A percentile compares a stretch with the other conserved stretches of the same genome.
phyloP scores from a whole-genome alignment of 805 yeast species.

The Huiozyma naganishii region DNA sequence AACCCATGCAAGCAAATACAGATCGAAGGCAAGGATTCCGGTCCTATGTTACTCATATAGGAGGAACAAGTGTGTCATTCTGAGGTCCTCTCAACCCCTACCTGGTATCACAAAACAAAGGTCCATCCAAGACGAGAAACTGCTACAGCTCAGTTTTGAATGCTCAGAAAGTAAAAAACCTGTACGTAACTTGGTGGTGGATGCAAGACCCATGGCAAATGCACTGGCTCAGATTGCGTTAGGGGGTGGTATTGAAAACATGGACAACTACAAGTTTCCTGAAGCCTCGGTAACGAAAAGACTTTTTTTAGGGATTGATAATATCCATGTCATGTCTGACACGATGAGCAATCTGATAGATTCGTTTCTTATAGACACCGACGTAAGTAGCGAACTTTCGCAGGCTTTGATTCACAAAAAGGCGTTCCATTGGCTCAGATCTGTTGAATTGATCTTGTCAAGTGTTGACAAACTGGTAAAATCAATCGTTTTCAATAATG shows the following conservation, averaged over 20 bases:
- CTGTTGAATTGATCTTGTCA: constrained; percentile 54
- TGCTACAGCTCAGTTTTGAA: constrained; percentile 65
- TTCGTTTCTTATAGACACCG: constrained; percentile 52
- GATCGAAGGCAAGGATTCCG: constrained; percentile 82
- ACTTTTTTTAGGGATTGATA: constrained; percentile 82
- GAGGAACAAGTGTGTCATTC: constrained; percentile 62
- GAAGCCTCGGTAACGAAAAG: constrained; percentile 37
- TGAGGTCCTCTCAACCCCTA: constrained; percentile 86
- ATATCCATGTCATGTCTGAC: constrained; percentile 91
- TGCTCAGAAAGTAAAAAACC: constrained; percentile 32
- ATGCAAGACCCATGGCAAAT: constrained; percentile 85
- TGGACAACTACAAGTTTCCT: constrained; percentile 67
- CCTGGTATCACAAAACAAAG: constrained; percentile 83
- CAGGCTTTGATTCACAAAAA: constrained; percentile 1
- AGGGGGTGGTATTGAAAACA: constrained; percentile 96
- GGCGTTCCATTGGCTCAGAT: constrained; percentile 54
- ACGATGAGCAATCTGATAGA: constrained; percentile 54
- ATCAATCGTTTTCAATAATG: constrained; percentile 71
- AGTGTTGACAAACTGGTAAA: constrained; percentile 71
- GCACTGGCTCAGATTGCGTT: constrained; percentile 94
- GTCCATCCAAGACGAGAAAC: constrained; percentile 82
- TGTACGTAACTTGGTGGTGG: constrained; percentile 56
- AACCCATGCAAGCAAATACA: constrained; percentile 70
- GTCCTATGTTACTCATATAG: constrained; percentile 66
- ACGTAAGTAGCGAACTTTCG: constrained; percentile 26